Base-by-base conservation (phyloP, 169 alveolate genomes). In the Prorocentrum cordatum region DNA sequence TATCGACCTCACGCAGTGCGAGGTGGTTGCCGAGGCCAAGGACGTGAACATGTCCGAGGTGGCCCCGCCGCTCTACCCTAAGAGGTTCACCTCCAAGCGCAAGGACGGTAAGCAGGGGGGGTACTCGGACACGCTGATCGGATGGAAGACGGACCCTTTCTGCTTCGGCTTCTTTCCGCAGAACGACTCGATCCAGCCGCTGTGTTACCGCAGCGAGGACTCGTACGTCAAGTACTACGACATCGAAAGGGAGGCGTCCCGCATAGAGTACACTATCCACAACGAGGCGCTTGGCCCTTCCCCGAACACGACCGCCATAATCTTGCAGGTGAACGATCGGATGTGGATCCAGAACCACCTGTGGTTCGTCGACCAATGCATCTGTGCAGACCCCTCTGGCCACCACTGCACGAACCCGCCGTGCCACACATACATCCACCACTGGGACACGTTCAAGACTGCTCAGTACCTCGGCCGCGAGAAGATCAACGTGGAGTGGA, bases 171-270 rank as follows among this genome's bases (percentile, higher is more conserved):
- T 80, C 68, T 80, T 80, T 22, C 90, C 90, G 36, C 90, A 80
- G 73, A 80, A 80, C 31, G 90, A 80, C 36, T 80, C 90, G 68
- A 80, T 42, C 9, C 54, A 77, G 39, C 87, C 87, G 1, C 54
- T 77, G 80, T 80, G 90, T 79, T 80, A 80, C 90, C 39, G 90
- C 16, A 80, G 90, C 39, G 90, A 80, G 79, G 87, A 75, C 72
- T 5, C 90, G 6, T 62, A 33, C 22, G 61, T 80, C 70, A 80
- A 80, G 62, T 80, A 80, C 68, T 80, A 80, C 27, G 90, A 80
- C 80, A 80, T 80, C n/a, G 80, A 80, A 12, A 58, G 68, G 58
- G 90, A 80, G 75, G 90, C 90, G 2, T 35, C 45, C 58, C 90
- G 90, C 6, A 70, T 79, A 3, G 90, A 80, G 39, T 80, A 80